phyloP scores from a whole-genome alignment of 805 yeast genomes.

The Kodamaea fukazawae region DNA sequence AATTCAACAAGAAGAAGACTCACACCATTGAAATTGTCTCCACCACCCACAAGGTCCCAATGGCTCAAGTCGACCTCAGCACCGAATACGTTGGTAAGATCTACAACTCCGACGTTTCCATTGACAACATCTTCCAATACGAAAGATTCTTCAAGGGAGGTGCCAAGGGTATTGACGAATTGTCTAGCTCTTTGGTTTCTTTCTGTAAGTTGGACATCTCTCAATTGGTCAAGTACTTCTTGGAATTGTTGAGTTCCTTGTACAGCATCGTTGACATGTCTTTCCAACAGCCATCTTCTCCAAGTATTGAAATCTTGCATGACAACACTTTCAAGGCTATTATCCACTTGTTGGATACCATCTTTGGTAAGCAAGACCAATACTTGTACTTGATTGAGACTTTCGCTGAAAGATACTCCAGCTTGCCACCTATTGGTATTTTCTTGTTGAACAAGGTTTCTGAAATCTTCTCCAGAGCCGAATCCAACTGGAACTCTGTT shows the following conservation, averaged over 20 bases:
- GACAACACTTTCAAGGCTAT: slow-evolving; percentile 51
- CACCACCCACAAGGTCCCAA: slow-evolving; percentile 30
- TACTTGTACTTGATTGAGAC: slow-evolving; percentile 55
- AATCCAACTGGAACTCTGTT: slow-evolving; percentile 56
- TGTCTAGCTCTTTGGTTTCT: slow-evolving; percentile 46
- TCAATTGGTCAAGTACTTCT: slow-evolving; percentile 58
- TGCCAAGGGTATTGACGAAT: slow-evolving; percentile 39
- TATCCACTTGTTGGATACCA: slow-evolving; percentile 58
- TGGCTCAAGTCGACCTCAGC: slow-evolving; percentile 51
- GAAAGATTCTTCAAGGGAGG: slow-evolving; percentile 45
- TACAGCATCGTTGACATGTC: slow-evolving; percentile 31
- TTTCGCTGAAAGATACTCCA: slow-evolving; percentile 36
- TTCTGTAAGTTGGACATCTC: slow-evolving; percentile 54
- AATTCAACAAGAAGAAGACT: slow-evolving; percentile 42
- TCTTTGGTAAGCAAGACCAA: slow-evolving; percentile 65
- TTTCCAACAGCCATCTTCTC: slow-evolving; percentile 20
- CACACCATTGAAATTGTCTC: slow-evolving; percentile 46
- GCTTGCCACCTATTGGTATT: slow-evolving; percentile 51
- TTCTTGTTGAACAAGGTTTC: slow-evolving; percentile 47
- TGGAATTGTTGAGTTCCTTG: slow-evolving; percentile 46
- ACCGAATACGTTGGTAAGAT: slow-evolving; percentile 68
- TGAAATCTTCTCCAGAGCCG: slow-evolving; percentile 46
- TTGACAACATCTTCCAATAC: slow-evolving; percentile 56
- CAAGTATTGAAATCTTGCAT: slow-evolving; percentile 29
- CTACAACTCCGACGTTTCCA: slow-evolving; percentile 56